Evolutionary conservation across 148 eudicot genomes (phyloP).

Genomic region (Vaccinium myrtillus): DNA sequence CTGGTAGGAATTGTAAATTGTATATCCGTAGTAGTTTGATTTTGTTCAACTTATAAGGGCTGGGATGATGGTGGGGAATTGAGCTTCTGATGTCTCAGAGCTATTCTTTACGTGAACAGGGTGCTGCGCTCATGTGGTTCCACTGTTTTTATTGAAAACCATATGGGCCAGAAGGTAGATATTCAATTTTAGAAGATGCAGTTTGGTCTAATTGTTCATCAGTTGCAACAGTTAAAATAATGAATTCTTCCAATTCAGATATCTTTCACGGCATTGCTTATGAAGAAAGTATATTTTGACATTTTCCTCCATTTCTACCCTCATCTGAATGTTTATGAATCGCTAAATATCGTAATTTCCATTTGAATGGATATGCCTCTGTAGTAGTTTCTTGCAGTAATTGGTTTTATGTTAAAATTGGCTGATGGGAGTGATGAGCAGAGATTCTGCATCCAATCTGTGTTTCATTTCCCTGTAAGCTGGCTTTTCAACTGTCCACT

Average conservation of each 20-base stretch:
- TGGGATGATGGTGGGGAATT: constrained; percentile 20
- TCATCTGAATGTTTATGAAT: neutral
- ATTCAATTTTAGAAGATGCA: constrained; percentile 22
- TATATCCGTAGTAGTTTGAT: constrained; percentile 46
- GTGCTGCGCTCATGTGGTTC: constrained; percentile 42
- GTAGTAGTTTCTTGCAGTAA: neutral
- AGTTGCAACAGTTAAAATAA: constrained; percentile 15
- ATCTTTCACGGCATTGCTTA: neutral
- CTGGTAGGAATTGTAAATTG: constrained; percentile 62
- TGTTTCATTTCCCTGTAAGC: neutral
- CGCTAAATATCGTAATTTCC: neutral
- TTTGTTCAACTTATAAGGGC: constrained; percentile 25
- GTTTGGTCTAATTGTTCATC: constrained; percentile 13
- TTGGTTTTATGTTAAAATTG: neutral
- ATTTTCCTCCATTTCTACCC: neutral
- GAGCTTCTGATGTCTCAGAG: constrained; percentile 27
- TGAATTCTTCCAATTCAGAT: constrained; percentile 1
- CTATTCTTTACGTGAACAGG: constrained; percentile 28
- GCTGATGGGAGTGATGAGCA: neutral
- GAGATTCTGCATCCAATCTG: neutral
- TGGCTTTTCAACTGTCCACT: neutral
- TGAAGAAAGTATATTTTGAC: neutral
- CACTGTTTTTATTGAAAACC: constrained; percentile 38
- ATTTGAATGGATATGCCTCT: neutral
- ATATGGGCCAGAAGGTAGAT: constrained; percentile 29